Evolutionary conservation across 1,284 basidiomycete species (phyloP).

Genomic region (Singerocomus inundabilis): DNA sequence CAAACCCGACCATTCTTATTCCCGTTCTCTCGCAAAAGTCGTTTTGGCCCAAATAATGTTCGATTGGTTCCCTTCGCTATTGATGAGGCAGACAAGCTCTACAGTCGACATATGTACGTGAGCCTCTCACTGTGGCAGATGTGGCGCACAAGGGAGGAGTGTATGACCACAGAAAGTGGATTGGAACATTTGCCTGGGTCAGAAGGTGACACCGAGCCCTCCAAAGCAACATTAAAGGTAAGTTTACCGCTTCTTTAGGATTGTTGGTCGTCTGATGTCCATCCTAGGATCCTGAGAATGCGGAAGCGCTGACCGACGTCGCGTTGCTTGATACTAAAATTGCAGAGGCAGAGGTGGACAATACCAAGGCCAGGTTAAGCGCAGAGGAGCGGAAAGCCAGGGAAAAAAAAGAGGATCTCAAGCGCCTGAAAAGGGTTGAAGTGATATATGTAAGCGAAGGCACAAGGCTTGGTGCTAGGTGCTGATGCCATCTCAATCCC

Average conservation of each 20-base stretch:
- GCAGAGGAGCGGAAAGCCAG: conserved; percentile 62
- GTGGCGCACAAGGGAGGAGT: conserved; percentile 94
- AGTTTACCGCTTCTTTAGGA: conserved; percentile 19
- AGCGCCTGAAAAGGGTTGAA: conserved; percentile 84
- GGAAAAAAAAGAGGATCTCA: conserved; percentile 74
- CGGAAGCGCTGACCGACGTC: conserved; percentile 65
- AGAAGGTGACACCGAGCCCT: conserved; percentile 51
- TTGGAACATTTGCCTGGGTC: conserved; percentile 74
- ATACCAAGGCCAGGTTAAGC: conserved; percentile 51
- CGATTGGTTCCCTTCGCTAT: conserved; percentile 90
- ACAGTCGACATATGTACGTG: conserved; percentile 88
- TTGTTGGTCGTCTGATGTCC: conserved; percentile 1
- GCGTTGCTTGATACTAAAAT: conserved; percentile 71
- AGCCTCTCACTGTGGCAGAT: conserved; percentile 90
- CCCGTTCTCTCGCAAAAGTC: conserved; percentile 73
- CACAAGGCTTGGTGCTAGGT: not conserved
- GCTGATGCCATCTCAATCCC: conserved; percentile 8
- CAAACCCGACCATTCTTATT: conserved; percentile 94
- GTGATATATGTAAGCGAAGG: conserved; percentile 76
- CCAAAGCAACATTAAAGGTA: conserved; percentile 43
- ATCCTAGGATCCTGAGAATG: conserved; percentile 54
- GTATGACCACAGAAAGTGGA: conserved; percentile 91
- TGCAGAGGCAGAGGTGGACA: conserved; percentile 59
- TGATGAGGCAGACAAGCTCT: conserved; percentile 92
- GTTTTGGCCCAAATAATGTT: conserved; percentile 42